Conservation (phyloP, 1,284 basidiomycete species). For the Hymenochaete sp. region DNA sequence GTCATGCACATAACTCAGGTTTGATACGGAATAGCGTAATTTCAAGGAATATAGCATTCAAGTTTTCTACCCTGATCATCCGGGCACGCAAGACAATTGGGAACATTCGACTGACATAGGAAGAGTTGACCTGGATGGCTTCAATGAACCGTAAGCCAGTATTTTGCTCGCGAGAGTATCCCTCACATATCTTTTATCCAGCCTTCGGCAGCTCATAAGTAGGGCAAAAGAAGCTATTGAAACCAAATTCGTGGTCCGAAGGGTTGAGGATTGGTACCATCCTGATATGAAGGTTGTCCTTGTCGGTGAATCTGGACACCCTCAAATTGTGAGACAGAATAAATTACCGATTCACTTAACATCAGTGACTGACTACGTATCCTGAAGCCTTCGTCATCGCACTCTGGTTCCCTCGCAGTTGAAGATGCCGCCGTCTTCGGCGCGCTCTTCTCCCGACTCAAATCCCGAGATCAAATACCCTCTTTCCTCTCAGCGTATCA, state of each 20-base stretch:
- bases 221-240: slow-evolving; percentile 23
- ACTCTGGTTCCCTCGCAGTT: slow-evolving; percentile 39
- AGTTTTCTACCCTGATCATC: slow-evolving; percentile 26
- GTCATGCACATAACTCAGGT: background rate
- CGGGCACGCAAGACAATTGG: slow-evolving; percentile 24
- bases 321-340: slow-evolving; percentile 28
- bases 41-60: slow-evolving; percentile 26
- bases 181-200: slow-evolving; percentile 3
- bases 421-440: slow-evolving; percentile 53
- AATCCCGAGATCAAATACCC: slow-evolving; percentile 39
- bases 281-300: slow-evolving; percentile 33
- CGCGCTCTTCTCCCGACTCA: slow-evolving; percentile 47
- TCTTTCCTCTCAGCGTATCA: slow-evolving; percentile 44
- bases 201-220: slow-evolving; percentile 25
- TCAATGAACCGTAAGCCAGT: slow-evolving; percentile 30
- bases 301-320: slow-evolving; percentile 42
- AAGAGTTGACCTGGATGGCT: slow-evolving; percentile 22
- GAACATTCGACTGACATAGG: slow-evolving; percentile 22
- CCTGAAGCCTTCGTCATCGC: slow-evolving; percentile 43
- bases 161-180: background rate
- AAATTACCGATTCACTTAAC: background rate
- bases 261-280: slow-evolving; percentile 50
- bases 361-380: background rate
- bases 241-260: slow-evolving; percentile 31
- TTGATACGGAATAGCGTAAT: slow-evolving; percentile 18